Conservation (phyloP, 352 stramenopile genomes). For the Paralagenidium karlingii region DNA sequence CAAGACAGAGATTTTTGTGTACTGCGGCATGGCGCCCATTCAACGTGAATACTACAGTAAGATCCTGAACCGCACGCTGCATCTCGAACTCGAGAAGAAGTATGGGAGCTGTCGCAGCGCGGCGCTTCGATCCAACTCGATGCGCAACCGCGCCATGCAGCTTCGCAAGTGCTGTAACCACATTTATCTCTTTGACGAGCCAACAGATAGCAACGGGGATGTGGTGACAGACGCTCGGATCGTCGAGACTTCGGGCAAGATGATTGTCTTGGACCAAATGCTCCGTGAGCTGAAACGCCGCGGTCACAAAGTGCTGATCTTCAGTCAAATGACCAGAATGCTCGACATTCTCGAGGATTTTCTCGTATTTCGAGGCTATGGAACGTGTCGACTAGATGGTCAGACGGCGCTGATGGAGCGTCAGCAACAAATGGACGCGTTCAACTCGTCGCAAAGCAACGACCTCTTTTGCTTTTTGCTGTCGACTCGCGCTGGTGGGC, state of each 20-base stretch:
- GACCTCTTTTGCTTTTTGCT: slow-evolving; percentile 75
- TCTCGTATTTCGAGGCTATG: slow-evolving; percentile 71
- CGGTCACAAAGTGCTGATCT: slow-evolving; percentile 97
- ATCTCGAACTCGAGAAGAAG: slow-evolving; percentile 74
- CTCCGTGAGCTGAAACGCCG: slow-evolving; percentile 89
- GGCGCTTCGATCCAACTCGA: slow-evolving; percentile 31
- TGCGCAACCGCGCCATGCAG: slow-evolving; percentile 72
- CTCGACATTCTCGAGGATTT: slow-evolving; percentile 98
- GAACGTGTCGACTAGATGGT: slow-evolving; percentile 96
- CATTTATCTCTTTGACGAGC: slow-evolving; percentile 82
- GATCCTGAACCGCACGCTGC: slow-evolving; percentile 83
- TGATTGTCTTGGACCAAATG: slow-evolving; percentile 98
- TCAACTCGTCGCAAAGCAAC: slow-evolving; percentile 59
- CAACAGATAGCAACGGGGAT: slow-evolving; percentile 30
- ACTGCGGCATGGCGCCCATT: slow-evolving; percentile 89
- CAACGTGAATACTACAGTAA: slow-evolving; percentile 93
- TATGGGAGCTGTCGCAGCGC: slow-evolving; percentile 46
- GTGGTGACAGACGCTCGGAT: slow-evolving; percentile 70
- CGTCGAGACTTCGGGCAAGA: slow-evolving; percentile 92
- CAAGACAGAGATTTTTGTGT: slow-evolving; percentile 97
- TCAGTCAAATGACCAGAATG: slow-evolving; percentile 97
- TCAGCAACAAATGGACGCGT: slow-evolving; percentile 95
- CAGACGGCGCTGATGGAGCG: slow-evolving; percentile 86
- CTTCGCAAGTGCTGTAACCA: slow-evolving; percentile 83
- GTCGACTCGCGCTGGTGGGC: slow-evolving; percentile 87